These are phyloP conservation scores for Cystobasidiopsis lactophilus DNA, from an alignment of 768 basidiomycete species.

Conservation along the genomic window DNA sequence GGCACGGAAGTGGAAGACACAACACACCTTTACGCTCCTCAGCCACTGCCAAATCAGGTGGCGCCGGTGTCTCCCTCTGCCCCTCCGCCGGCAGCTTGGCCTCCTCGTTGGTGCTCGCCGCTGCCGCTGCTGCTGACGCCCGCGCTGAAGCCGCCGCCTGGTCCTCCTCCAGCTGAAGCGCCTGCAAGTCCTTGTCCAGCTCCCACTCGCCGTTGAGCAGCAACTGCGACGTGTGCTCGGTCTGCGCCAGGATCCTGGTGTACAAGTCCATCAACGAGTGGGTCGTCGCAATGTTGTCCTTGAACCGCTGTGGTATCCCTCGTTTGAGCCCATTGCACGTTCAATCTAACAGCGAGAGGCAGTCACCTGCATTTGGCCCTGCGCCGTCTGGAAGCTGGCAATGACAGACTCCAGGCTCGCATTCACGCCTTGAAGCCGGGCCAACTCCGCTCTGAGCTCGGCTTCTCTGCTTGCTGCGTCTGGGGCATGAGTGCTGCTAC, in stretches of 20 bases:
- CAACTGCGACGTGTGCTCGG: conserved; percentile 25
- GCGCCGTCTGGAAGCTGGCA: not conserved
- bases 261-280: conserved; percentile 25
- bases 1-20: too few species aligned
- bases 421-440: too few species aligned
- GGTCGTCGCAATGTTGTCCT: conserved; percentile 21
- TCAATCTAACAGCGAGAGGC: not conserved
- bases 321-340: not conserved
- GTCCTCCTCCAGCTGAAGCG: conserved; percentile 3
- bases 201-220: conserved; percentile 24
- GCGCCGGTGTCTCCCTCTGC: too few species aligned
- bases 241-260: conserved; percentile 23
- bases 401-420: conserved; percentile 6
- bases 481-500: too few species aligned
- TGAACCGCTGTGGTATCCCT: conserved; percentile 2
- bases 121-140: not conserved
- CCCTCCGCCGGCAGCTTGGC: too few species aligned
- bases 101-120: too few species aligned
- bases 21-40: too few species aligned
- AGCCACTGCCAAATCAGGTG: too few species aligned
- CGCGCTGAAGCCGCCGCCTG: not conserved
- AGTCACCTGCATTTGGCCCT: conserved; percentile 7
- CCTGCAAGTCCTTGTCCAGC: not conserved
- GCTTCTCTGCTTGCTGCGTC: too few species aligned
- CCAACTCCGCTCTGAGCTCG: too few species aligned